Evolutionary conservation across 164 flowering plant genomes (phyloP).

Genomic region (Aristolochia californica): DNA sequence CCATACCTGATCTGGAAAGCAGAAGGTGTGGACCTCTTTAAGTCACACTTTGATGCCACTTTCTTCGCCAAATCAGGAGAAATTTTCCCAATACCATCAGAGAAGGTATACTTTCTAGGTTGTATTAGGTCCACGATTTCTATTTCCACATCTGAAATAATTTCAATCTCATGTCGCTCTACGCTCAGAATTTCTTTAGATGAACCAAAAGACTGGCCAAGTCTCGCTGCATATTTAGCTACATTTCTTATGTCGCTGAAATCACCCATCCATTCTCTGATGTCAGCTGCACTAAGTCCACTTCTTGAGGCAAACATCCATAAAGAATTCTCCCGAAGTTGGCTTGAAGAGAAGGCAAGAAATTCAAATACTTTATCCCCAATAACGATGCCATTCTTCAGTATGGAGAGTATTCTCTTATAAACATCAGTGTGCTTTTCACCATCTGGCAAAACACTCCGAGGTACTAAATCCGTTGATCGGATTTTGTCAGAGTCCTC

Average conservation of each 20-base stretch:
- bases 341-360: slow-evolving; percentile 89
- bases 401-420: slow-evolving; percentile 43
- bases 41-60: slow-evolving; percentile 60
- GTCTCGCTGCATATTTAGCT: slow-evolving; percentile 84
- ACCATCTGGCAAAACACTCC: slow-evolving; percentile 8
- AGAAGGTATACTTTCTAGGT: slow-evolving; percentile 50
- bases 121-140: slow-evolving; percentile 14
- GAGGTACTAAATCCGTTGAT: slow-evolving; percentile 45
- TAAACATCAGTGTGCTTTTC: slow-evolving; percentile 34
- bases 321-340: slow-evolving; percentile 60
- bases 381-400: slow-evolving; percentile 52
- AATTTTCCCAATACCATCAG: slow-evolving; percentile 98
- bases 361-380: slow-evolving; percentile 81
- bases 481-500: slow-evolving; percentile 56
- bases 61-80: slow-evolving; percentile 52
- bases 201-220: slow-evolving; percentile 85
- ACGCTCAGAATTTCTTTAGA: slow-evolving; percentile 72
- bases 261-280: slow-evolving; percentile 77
- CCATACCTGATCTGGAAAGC: slow-evolving; percentile 81
- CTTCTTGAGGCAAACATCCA: slow-evolving; percentile 81
- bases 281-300: slow-evolving; percentile 44
- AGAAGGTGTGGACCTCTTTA: slow-evolving; percentile 43
- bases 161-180: slow-evolving; percentile 30
- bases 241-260: slow-evolving; percentile 62
- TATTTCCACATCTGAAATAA: slow-evolving; percentile 45